These are phyloP conservation scores for Gnaphalium uliginosum DNA, from an alignment of 129 eudicot species.

Conservation along the genomic window DNA sequence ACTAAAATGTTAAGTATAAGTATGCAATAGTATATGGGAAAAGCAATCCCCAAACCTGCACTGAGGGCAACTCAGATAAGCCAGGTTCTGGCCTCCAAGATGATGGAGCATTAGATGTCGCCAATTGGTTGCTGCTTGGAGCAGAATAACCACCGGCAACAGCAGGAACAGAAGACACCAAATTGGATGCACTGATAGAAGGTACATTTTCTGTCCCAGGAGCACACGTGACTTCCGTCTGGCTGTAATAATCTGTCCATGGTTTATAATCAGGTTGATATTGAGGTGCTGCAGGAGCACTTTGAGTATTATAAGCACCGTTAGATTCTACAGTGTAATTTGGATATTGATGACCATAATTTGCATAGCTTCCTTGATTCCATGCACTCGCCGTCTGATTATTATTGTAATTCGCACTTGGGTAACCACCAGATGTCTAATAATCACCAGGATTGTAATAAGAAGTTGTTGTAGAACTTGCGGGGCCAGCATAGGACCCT, in stretches of 20 bases:
- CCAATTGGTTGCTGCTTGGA: constrained; percentile 46
- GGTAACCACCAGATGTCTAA: constrained; percentile 95
- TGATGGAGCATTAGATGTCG: constrained; percentile 50
- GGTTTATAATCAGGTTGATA: constrained; percentile 87
- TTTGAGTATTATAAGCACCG: constrained; percentile 59
- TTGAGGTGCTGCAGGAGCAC: constrained; percentile 54
- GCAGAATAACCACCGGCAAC: constrained; percentile 52
- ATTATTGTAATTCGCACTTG: constrained; percentile 54
- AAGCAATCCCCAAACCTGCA: constrained; percentile 65
- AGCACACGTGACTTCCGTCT: constrained; percentile 94
- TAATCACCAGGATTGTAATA: constrained; percentile 99
- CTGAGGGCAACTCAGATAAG: constrained; percentile 57
- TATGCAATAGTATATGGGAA: constrained; percentile 2
- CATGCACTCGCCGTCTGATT: constrained; percentile 71
- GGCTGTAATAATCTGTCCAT: constrained; percentile 88
- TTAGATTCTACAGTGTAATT: constrained; percentile 65
- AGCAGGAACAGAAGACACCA: constrained; percentile 49
- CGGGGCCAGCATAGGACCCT: constrained; percentile 95
- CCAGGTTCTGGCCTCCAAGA: constrained; percentile 69
- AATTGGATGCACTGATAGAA: constrained; percentile 47
- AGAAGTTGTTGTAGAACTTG: constrained; percentile 99
- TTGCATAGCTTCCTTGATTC: constrained; percentile 82
- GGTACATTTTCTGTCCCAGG: constrained; percentile 89
- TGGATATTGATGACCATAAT: constrained; percentile 70
- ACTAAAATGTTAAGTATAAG: neutral